A percentile compares a stretch with the other conserved stretches of the same genome.
These are phyloP conservation scores for Coniosporium uncinatum DNA, from an alignment of 2,329 filamentous ascomycete genomes.

Conservation along the genomic window DNA sequence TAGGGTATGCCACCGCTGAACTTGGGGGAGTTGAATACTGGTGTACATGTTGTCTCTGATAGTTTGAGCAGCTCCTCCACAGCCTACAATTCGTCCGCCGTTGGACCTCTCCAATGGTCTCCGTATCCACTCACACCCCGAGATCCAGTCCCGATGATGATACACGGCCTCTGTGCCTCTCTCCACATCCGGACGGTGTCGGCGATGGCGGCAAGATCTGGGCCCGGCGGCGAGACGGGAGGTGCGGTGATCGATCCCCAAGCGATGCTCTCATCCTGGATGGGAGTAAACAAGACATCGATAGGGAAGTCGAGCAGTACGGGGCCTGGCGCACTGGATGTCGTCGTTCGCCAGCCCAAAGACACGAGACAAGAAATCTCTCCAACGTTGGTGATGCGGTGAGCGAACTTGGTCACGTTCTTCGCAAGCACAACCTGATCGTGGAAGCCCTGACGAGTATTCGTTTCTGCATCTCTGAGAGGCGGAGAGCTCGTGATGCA, in stretches of 20 bases:
- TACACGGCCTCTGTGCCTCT: slow-evolving; percentile 27
- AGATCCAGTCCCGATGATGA: slow-evolving; percentile 35
- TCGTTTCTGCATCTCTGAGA: slow-evolving; percentile 37
- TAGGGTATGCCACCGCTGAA: slow-evolving; percentile 19
- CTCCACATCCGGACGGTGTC: slow-evolving; percentile 21
- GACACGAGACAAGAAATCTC: slow-evolving; percentile 39
- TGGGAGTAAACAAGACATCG: slow-evolving; percentile 34
- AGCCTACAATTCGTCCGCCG: too few relatives aligned
- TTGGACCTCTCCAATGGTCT: too few relatives aligned
- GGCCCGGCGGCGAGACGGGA: slow-evolving; percentile 23
- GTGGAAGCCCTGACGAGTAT: slow-evolving; percentile 38
- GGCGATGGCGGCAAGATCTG: slow-evolving; percentile 27
- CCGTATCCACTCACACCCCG: too few relatives aligned
- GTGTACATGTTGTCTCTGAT: slow-evolving; percentile 24
- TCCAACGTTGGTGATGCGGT: slow-evolving; percentile 34
- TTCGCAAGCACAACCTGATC: slow-evolving; percentile 38
- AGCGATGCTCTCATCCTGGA: slow-evolving; percentile 25
- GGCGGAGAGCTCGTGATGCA: slow-evolving; percentile 38
- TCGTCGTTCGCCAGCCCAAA: slow-evolving; percentile 31
- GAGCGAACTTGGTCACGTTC: slow-evolving; percentile 38
- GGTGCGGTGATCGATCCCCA: slow-evolving; percentile 33
- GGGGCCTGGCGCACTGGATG: slow-evolving; percentile 29
- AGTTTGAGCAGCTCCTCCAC: slow-evolving; percentile 22
- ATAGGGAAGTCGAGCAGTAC: slow-evolving; percentile 27
- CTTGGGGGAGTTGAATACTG: slow-evolving; percentile 34